Evolutionary conservation across 2,329 filamentous ascomycete genomes (phyloP).

Genomic region (Arthrobotrys conoides): DNA sequence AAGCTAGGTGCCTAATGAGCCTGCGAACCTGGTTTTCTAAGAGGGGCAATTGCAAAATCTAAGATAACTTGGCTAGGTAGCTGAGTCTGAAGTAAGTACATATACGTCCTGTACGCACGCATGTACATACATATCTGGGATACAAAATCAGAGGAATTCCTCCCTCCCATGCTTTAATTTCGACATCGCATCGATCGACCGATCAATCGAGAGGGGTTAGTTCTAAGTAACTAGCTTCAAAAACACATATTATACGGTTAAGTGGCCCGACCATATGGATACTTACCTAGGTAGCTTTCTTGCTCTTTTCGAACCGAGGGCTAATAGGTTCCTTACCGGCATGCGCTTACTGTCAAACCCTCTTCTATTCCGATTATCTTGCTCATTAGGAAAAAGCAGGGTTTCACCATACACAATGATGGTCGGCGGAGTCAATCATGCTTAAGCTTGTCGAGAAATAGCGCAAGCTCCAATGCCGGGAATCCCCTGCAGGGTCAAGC

Average conservation of each 20-base stretch:
- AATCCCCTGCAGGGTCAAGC: slow-evolving; percentile 23
- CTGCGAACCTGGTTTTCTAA: slow-evolving; percentile 38
- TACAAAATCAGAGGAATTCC: slow-evolving; percentile 15
- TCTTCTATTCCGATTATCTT: not conserved
- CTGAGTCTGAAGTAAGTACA: not conserved
- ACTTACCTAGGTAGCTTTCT: not conserved
- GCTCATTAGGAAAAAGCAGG: slow-evolving; percentile 10
- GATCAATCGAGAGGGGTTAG: not conserved
- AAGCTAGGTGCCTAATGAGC: slow-evolving; percentile 8
- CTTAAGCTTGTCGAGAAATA: slow-evolving; percentile 34
- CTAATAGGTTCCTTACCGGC: too few relatives aligned
- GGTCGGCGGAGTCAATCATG: slow-evolving; percentile 16
- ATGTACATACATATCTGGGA: not conserved
- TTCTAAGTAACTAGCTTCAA: not conserved
- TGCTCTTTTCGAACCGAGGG: slow-evolving; percentile 9
- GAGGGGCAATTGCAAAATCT: not conserved
- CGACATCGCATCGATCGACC: not conserved
- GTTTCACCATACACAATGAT: slow-evolving; percentile 10
- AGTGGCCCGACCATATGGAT: not conserved
- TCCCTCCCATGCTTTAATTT: slow-evolving; percentile 1
- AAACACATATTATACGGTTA: not conserved
- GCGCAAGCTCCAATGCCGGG: slow-evolving; percentile 27
- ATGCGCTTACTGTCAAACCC: slow-evolving; percentile 13
- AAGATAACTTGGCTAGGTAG: not conserved
- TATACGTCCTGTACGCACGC: not conserved